phyloP scores from a whole-genome alignment of 352 stramenopile species.

The Thraustotheca clavata region DNA sequence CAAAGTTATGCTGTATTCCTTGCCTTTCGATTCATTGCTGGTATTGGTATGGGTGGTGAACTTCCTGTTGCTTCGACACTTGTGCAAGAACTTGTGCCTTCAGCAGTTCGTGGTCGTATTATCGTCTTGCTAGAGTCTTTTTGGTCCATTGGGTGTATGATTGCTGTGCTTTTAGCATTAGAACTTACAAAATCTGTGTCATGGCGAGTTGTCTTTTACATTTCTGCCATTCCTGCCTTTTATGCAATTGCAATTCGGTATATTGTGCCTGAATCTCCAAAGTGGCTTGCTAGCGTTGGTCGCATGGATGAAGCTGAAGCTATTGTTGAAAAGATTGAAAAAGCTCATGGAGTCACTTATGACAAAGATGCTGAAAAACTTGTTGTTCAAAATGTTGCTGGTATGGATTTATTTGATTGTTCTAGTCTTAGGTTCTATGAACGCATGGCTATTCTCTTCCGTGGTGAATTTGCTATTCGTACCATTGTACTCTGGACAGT shows the following conservation, averaged over 20 bases:
- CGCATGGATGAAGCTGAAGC: conserved; percentile 50
- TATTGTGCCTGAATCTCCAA: conserved; percentile 51
- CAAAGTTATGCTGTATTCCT: conserved; percentile 48
- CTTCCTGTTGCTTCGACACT: conserved; percentile 47
- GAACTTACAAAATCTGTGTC: conserved; percentile 38
- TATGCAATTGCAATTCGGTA: conserved; percentile 48
- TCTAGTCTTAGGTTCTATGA: conserved; percentile 25
- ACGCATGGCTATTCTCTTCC: conserved; percentile 47
- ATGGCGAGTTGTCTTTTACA: conserved; percentile 52
- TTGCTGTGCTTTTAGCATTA: conserved; percentile 45
- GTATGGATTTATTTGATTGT: not conserved
- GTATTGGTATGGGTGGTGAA: conserved; percentile 52
- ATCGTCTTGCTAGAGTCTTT: conserved; percentile 66
- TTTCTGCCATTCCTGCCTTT: conserved; percentile 42
- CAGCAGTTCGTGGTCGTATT: conserved; percentile 48
- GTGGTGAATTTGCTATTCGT: conserved; percentile 37
- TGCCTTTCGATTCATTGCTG: conserved; percentile 46
- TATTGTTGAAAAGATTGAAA: conserved; percentile 55
- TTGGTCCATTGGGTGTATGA: conserved; percentile 48
- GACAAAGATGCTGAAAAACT: conserved; percentile 27
- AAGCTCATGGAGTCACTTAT: conserved; percentile 36
- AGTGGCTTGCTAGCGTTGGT: conserved; percentile 60
- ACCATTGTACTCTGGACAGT: conserved; percentile 59
- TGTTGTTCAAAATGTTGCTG: not conserved
- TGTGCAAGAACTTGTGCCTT: conserved; percentile 52